Conservation (phyloP, 306 rosid species). For the Cicer chorassanicum region DNA sequence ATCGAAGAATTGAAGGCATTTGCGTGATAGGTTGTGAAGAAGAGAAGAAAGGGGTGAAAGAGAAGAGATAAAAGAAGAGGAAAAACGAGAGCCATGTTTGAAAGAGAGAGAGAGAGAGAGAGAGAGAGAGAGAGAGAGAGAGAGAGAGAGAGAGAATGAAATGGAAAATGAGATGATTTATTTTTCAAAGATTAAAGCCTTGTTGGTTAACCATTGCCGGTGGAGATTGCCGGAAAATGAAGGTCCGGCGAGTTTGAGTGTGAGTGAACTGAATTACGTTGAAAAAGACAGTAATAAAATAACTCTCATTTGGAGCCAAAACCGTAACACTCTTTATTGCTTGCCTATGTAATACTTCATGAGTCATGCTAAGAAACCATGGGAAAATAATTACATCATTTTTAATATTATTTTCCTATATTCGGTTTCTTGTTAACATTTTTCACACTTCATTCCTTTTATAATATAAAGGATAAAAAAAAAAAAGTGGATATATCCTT, state of each 20-base stretch:
- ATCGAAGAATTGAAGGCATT: constrained; percentile 41
- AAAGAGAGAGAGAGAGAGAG: constrained; percentile 15
- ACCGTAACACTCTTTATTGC: constrained; percentile 37
- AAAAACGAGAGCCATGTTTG: constrained; percentile 46
- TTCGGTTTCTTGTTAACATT: too few species aligned
- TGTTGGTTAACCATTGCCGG: constrained; percentile 37
- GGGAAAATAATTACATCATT: too few species aligned
- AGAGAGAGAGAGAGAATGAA: constrained; percentile 8
- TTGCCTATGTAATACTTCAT: too few species aligned
- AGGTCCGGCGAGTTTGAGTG: constrained; percentile 24
- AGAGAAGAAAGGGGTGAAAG: constrained; percentile 21
- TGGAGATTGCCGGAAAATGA: constrained; percentile 35
- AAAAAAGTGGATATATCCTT: too few species aligned
- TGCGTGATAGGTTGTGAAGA: constrained; percentile 39
- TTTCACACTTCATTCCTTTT: too few species aligned
- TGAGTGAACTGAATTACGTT: constrained; percentile 38
- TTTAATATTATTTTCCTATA: too few species aligned
- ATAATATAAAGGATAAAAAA: too few species aligned
- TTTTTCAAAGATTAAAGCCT: constrained; percentile 2
- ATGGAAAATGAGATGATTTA: constrained; percentile 17
- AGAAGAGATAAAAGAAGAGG: constrained; percentile 29
- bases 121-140: constrained; percentile 13
- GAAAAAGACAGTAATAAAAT: constrained; percentile 32
- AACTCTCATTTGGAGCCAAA: constrained; percentile 48
- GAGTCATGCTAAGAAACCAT: too few species aligned